These are phyloP conservation scores for Bothriochloa decipiens DNA, from an alignment of 176 grass and related monocot species.

Conservation along the genomic window DNA sequence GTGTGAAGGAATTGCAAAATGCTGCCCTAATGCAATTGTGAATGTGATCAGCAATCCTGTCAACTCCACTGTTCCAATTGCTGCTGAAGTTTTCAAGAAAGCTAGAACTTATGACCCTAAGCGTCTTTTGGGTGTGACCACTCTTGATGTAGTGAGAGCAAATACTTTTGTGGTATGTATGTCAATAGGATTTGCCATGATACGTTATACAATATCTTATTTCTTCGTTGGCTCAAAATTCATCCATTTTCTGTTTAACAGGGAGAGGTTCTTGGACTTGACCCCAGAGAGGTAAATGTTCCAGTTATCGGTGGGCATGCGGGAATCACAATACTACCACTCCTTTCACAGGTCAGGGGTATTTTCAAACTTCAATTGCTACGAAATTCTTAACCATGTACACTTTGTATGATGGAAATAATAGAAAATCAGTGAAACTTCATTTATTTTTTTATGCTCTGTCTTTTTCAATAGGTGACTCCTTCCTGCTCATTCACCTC, in stretches of 20 bases:
- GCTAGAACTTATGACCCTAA: slow-evolving; percentile 84
- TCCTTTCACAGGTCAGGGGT: slow-evolving; percentile 75
- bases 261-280: slow-evolving; percentile 84
- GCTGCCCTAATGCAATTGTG: slow-evolving; percentile 80
- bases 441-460: slow-evolving; percentile 34
- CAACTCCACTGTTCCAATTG: slow-evolving; percentile 90
- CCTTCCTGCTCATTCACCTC: slow-evolving; percentile 69
- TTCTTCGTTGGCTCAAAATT: slow-evolving; percentile 17
- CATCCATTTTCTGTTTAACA: slow-evolving; percentile 33
- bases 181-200: not conserved
- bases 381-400: not conserved
- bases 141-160: slow-evolving; percentile 89
- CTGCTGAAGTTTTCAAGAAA: slow-evolving; percentile 90
- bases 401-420: not conserved
- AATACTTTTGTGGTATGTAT: slow-evolving; percentile 92
- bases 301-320: slow-evolving; percentile 91
- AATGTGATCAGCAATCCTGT: slow-evolving; percentile 97
- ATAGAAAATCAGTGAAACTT: not conserved
- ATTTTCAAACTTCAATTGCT: not conserved
- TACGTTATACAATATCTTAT: not conserved
- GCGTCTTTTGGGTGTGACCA: slow-evolving; percentile 79
- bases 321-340: slow-evolving; percentile 83
- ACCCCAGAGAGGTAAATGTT: slow-evolving; percentile 81
- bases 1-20: slow-evolving; percentile 82
- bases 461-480: slow-evolving; percentile 52